Base-by-base conservation (phyloP, 2,329 filamentous ascomycete species). In the Fusarium buharicum region DNA sequence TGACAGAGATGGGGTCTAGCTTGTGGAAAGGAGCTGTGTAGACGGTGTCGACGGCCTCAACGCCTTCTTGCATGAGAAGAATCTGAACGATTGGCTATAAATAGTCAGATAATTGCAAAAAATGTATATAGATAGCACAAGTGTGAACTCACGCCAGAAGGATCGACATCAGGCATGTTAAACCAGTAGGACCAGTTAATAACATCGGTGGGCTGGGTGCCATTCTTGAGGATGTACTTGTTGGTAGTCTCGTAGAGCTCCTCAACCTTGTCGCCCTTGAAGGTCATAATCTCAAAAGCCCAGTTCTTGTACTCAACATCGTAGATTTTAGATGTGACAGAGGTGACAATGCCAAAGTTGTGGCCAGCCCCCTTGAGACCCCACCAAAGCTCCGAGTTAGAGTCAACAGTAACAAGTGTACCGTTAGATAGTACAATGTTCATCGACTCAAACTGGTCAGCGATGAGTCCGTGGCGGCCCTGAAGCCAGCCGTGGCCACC, bases 161-260 rank as follows among this genome's bases (percentile, higher is more conserved):
- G 72, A 69, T 83, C 80, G 6, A 74, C 50, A 13, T 65, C 64
- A 4, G 78, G 72, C 41, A 75, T 72, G 50, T 76, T 76, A 28
- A 78, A 69, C 77, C 78, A 79, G 69, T 81, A 82, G 0, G 77
- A 79, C 79, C 78, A 85, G 70, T 83, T 81, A 59, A 80, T 77
- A 16, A 85, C 52, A 39, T 78, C 78, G 1, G 67, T 61, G 16
- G 78, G 74, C 68, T 81, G 78, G 2, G 43, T 39, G 1, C 43
- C 43, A 10, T 74, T 78, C 44, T 76, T 75, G 10, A 80, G 67
- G 7, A 81, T 71, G 31, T 80, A 58, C 6, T 81, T 66, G 49
- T 84, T 85, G 38, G 77, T 76, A 3, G 75, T 72, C 6, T 77
- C 66, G 59, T 82, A 85, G 4, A 84, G 70, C 10, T 70, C 72